These are phyloP conservation scores for Selaginella moellendorffii DNA, from an alignment of 75 land plant species.

Conservation along the genomic window DNA sequence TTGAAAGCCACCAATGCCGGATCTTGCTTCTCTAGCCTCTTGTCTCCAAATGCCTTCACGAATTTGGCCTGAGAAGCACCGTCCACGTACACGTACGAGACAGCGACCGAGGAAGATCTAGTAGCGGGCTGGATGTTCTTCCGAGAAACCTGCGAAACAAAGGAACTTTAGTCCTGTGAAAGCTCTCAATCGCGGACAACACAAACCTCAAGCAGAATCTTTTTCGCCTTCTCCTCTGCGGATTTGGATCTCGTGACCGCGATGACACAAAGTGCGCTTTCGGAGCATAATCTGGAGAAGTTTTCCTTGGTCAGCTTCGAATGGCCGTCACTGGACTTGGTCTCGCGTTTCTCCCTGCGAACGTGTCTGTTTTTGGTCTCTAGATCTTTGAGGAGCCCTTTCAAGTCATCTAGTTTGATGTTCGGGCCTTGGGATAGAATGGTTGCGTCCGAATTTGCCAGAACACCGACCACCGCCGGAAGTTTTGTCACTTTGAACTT, in stretches of 20 bases:
- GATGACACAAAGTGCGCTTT: background rate
- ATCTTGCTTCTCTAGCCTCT: constrained; percentile 31
- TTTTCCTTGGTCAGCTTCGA: background rate
- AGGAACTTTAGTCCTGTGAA: background rate
- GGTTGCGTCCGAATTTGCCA: constrained; percentile 33
- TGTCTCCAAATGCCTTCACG: constrained; percentile 47
- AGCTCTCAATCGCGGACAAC: background rate
- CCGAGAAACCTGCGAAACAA: constrained; percentile 49
- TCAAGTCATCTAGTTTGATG: constrained; percentile 25
- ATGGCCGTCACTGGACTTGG: background rate
- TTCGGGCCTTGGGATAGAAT: background rate
- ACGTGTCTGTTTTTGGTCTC: constrained; percentile 45
- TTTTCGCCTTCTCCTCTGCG: background rate
- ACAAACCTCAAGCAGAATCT: background rate
- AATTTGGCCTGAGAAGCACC: constrained; percentile 44
- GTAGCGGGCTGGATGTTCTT: constrained; percentile 20
- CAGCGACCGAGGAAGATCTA: constrained; percentile 12
- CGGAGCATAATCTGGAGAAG: background rate
- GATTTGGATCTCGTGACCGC: background rate
- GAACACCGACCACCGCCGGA: constrained; percentile 67
- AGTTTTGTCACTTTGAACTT: constrained; percentile 44
- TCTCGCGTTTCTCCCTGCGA: background rate
- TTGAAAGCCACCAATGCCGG: constrained; percentile 67
- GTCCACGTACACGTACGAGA: constrained; percentile 58
- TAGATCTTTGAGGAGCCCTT: constrained; percentile 40